Evolutionary conservation across 1,139 yeast genomes (phyloP).

Genomic region (Suhomyces taliae): DNA sequence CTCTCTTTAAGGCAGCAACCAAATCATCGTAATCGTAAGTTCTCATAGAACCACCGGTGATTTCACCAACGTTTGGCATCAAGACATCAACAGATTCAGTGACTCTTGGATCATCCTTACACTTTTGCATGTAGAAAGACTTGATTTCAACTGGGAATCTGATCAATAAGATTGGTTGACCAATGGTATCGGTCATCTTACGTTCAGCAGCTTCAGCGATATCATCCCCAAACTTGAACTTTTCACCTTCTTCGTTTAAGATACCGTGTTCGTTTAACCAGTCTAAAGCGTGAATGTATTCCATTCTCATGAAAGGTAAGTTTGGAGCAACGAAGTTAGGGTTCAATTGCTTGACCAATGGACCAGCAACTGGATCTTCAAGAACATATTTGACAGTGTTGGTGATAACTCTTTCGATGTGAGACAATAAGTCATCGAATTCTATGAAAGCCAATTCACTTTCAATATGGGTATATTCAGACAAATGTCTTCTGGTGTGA

Average conservation of each 20-base stretch:
- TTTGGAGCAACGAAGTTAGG: slow-evolving; percentile 83
- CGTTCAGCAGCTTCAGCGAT: slow-evolving; percentile 99
- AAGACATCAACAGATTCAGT: slow-evolving; percentile 97
- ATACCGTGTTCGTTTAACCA: slow-evolving; percentile 97
- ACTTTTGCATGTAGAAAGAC: slow-evolving; percentile 96
- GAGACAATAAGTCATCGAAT: slow-evolving; percentile 82
- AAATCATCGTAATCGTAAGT: slow-evolving; percentile 79
- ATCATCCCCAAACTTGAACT: slow-evolving; percentile 95
- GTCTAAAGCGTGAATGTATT: slow-evolving; percentile 84
- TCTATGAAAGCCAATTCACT: slow-evolving; percentile 85
- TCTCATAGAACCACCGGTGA: slow-evolving; percentile 99
- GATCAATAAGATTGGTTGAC: slow-evolving; percentile 85
- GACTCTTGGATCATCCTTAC: slow-evolving; percentile 86
- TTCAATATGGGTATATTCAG: slow-evolving; percentile 97
- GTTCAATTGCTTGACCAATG: slow-evolving; percentile 86
- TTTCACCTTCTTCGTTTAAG: slow-evolving; percentile 90
- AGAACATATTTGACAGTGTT: slow-evolving; percentile 71
- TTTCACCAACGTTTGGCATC: slow-evolving; percentile 98
- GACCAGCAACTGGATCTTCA: slow-evolving; percentile 90
- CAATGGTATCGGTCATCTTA: slow-evolving; percentile 94
- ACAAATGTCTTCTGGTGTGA: slow-evolving; percentile 96
- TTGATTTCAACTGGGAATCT: slow-evolving; percentile 97
- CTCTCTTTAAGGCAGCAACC: slow-evolving; percentile 88
- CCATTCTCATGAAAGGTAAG: slow-evolving; percentile 88
- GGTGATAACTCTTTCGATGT: slow-evolving; percentile 78